A percentile compares a stretch with the other conserved stretches of the same genome.
phyloP scores from a whole-genome alignment of 225 moss, liverwort and hornwort genomes.

The Rhytidiadelphus loreus region DNA sequence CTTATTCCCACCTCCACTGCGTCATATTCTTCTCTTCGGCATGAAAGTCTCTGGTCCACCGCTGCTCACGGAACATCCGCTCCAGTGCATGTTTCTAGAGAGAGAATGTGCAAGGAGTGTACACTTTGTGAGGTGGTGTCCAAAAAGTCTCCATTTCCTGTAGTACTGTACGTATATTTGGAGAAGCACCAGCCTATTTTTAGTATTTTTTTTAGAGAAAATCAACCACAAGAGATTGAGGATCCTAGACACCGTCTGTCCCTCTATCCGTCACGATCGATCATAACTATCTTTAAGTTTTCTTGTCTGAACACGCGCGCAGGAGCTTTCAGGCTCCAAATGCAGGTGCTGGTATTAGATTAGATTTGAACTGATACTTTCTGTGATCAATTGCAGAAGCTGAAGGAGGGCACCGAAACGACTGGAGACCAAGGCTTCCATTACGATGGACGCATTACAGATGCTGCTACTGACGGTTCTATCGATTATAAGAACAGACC shows the following conservation, averaged over 20 bases:
- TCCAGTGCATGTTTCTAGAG: neutral
- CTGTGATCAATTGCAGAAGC: neutral
- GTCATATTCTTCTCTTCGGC: neutral
- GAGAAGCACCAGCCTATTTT: neutral
- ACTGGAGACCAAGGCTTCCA: neutral
- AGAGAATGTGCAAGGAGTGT: neutral
- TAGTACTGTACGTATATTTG: neutral
- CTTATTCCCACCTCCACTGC: neutral
- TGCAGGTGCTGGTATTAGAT: neutral
- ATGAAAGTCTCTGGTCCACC: neutral
- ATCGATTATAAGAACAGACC: constrained; percentile 19
- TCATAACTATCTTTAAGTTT: neutral
- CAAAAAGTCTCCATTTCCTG: neutral
- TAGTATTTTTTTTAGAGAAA: neutral
- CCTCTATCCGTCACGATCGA: neutral
- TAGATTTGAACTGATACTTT: neutral
- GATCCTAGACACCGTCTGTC: neutral
- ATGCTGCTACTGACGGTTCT: constrained; percentile 19
- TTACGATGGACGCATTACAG: constrained; percentile 27
- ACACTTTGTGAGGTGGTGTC: neutral
- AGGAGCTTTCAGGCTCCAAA: neutral
- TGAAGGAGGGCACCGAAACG: neutral
- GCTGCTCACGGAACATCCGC: neutral
- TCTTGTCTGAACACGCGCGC: no score
- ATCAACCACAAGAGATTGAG: neutral